Conservation (phyloP, 495 filamentous ascomycete species). For the Aspergillus conjunctus region DNA sequence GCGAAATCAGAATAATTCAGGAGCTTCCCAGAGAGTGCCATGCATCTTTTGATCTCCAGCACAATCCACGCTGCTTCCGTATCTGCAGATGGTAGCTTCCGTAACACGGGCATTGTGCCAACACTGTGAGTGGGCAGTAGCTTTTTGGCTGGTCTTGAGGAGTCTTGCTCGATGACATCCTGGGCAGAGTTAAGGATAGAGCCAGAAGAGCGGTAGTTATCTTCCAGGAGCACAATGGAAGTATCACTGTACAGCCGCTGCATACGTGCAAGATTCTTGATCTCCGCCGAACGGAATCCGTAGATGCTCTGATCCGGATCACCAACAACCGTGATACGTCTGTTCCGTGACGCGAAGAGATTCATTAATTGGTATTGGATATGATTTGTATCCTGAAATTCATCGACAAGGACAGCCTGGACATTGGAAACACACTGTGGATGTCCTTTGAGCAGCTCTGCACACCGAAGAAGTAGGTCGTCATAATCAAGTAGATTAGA, state of each 20-base stretch:
- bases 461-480: slow-evolving; percentile 84
- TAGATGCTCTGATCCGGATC: slow-evolving; percentile 99
- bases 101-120: slow-evolving; percentile 81
- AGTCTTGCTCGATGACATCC: slow-evolving; percentile 91
- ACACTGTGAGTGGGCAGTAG: slow-evolving; percentile 79
- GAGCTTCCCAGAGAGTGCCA: slow-evolving; percentile 70
- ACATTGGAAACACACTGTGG: slow-evolving; percentile 91
- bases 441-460: slow-evolving; percentile 72
- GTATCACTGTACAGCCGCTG: slow-evolving; percentile 74
- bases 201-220: slow-evolving; percentile 93
- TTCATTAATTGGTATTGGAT: slow-evolving; percentile 96
- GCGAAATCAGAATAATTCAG: slow-evolving; percentile 78
- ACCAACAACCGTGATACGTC: slow-evolving; percentile 88
- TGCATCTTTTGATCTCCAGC: slow-evolving; percentile 74
- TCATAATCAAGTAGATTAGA: slow-evolving; percentile 95
- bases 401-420: slow-evolving; percentile 90
- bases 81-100: slow-evolving; percentile 70
- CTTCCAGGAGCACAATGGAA: slow-evolving; percentile 80
- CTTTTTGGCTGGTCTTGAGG: slow-evolving; percentile 71
- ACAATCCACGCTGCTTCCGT: slow-evolving; percentile 89
- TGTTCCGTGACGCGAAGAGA: slow-evolving; percentile 71
- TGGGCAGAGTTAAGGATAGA: slow-evolving; percentile 83
- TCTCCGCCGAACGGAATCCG: slow-evolving; percentile 95
- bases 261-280: slow-evolving; percentile 83
- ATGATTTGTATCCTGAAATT: slow-evolving; percentile 96